These are phyloP conservation scores for Fusarium torreyae DNA, from an alignment of 2,329 filamentous ascomycete species.

Conservation along the genomic window DNA sequence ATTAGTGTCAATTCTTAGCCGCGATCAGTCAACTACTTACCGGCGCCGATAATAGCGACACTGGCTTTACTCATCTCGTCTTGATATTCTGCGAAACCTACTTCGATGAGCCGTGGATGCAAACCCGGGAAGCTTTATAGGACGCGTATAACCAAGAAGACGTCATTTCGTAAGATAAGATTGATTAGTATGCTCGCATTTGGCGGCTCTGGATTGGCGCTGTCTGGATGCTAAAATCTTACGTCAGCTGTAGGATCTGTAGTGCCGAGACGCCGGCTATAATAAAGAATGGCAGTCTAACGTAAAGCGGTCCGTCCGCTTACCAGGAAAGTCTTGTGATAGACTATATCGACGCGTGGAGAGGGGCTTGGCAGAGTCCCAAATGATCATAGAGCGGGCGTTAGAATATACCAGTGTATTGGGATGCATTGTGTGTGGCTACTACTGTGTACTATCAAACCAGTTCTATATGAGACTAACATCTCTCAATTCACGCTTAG, in stretches of 20 bases:
- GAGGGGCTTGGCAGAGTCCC: too few relatives aligned
- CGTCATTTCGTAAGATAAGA: not conserved
- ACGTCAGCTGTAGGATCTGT: not conserved
- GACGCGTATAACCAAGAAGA: not conserved
- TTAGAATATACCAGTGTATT: too few relatives aligned
- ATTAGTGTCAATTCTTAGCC: fast-evolving
- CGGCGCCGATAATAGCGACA: slow-evolving; percentile 15
- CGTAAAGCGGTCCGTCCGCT: not conserved
- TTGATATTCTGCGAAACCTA: too few relatives aligned
- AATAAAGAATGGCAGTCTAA: not conserved
- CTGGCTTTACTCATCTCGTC: not conserved
- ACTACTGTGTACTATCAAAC: too few relatives aligned
- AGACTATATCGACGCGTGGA: too few relatives aligned
- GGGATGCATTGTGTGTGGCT: too few relatives aligned
- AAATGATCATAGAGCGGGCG: too few relatives aligned
- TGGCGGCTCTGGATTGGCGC: not conserved
- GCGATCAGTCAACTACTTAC: not conserved
- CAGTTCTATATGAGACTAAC: too few relatives aligned
- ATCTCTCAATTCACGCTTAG: too few relatives aligned
- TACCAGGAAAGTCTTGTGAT: too few relatives aligned
- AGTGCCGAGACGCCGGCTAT: not conserved
- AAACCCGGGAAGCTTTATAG: not conserved
- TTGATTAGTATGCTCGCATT: not conserved
- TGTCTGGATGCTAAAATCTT: slow-evolving; percentile 6
- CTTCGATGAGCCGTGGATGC: too few relatives aligned